Percentiles rank a stretch among this genome's conserved stretches.
These are phyloP conservation scores for Penicillium cataractarum DNA, from an alignment of 495 filamentous ascomycete genomes.

Conservation along the genomic window DNA sequence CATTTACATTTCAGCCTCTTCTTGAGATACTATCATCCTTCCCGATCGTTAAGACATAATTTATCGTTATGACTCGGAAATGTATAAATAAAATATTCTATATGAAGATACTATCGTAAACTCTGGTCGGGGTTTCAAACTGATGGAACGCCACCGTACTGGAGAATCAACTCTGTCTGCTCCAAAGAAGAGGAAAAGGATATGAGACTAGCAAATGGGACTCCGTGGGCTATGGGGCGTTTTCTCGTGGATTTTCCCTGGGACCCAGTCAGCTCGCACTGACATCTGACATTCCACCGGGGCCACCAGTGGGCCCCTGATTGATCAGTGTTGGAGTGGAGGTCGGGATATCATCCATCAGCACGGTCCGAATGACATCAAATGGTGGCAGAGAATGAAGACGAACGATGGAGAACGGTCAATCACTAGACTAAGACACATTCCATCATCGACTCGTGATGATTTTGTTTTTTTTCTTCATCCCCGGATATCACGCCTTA, in stretches of 20 bases:
- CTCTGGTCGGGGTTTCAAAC: neutral
- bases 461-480: neutral
- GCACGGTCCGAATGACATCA: constrained; percentile 18
- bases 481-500: no score
- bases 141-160: neutral
- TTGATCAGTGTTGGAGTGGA: neutral
- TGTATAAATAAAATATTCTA: neutral
- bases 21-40: neutral
- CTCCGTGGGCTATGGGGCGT: neutral
- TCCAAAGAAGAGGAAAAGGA: neutral
- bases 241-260: neutral
- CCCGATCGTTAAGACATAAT: neutral
- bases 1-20: neutral
- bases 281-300: constrained; percentile 36
- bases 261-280: constrained; percentile 34
- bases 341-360: neutral
- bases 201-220: constrained; percentile 1
- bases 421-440: neutral
- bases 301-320: neutral
- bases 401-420: constrained; percentile 1
- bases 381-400: constrained; percentile 2
- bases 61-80: neutral
- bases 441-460: constrained; percentile 6
- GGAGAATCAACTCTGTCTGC: neutral
- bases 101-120: neutral